Evolutionary conservation across 345 rosid species (phyloP).

Genomic region (Draba incana): DNA sequence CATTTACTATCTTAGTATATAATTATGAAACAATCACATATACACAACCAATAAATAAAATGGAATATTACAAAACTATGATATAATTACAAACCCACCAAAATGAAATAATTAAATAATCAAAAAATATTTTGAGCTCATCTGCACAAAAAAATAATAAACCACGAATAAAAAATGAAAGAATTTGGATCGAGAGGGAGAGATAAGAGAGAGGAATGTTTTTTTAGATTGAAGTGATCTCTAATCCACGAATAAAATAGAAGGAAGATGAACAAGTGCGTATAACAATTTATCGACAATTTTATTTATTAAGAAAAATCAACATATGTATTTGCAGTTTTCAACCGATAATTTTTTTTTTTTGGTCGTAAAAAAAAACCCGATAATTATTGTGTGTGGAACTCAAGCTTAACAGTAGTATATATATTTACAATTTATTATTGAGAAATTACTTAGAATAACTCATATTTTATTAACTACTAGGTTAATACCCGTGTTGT

Average conservation of each 20-base stretch:
- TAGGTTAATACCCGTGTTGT: too few relatives aligned
- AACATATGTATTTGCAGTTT: neutral
- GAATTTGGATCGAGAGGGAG: neutral
- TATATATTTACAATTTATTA: too few relatives aligned
- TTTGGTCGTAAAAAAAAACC: too few relatives aligned
- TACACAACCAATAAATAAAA: constrained; percentile 9
- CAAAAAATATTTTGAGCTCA: neutral
- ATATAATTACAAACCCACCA: constrained; percentile 27
- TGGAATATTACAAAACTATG: neutral
- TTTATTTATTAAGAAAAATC: neutral
- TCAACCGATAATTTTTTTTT: too few relatives aligned
- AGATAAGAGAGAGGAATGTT: constrained; percentile 24
- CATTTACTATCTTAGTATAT: neutral
- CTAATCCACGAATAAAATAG: constrained; percentile 34
- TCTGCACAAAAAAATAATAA: constrained; percentile 16
- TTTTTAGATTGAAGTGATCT: constrained; percentile 21
- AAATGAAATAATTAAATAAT: neutral
- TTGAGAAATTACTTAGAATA: too few relatives aligned
- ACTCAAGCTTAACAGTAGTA: too few relatives aligned
- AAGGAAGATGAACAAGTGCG: constrained; percentile 2
- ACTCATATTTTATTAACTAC: too few relatives aligned
- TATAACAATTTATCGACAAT: constrained; percentile 20
- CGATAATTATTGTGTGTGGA: too few relatives aligned
- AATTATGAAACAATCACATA: neutral
- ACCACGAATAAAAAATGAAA: too few relatives aligned